Base-by-base conservation (phyloP, 2,329 filamentous ascomycete genomes). In the Acrodontium crateriforme region DNA sequence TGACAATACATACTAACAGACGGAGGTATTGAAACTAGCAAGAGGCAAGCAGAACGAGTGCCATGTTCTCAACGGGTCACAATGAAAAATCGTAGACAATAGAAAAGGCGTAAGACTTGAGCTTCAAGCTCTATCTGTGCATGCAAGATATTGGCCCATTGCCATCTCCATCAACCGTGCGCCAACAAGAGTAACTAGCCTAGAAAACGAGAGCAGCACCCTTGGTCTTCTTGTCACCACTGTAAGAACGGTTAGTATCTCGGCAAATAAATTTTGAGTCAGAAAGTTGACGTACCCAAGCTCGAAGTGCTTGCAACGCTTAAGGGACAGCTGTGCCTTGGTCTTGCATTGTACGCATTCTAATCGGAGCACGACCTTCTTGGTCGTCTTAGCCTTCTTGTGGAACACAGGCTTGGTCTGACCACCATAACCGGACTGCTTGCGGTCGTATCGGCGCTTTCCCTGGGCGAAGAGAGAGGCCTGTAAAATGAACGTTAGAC, bases 191-290 rank as follows among this genome's bases (percentile, higher is more conserved):
- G 31, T 38, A 30, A 65, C 55, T 59, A 65, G 71, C 68, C 78
- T 93, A 98, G 76, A 98, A 98, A 57, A 98, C 89, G 59, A 98
- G 77, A 66, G 89, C 89, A 55, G 89, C 89, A 79, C 89, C 89
- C 84, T 98, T 98, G 56, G 89, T 98, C 83, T 98, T 98, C 85
- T 98, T 98, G 79, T 98, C 89, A 76, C 89, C 89, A 78, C 89
- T 92, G 52, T 54, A 36, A 40, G 12, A 28, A 37, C 44, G 40
- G 37, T 35, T 32, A 27, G 53, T 70, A 58, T 70, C 9, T 12
- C 62, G 42, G 54, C 46, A 28, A 28, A 16, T 17, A 10, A 7
- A 18, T 3, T 24, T 10, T 29, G 24, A n/a, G 11, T 11, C 11
- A 2, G 12, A 7, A 12, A 6, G 19, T 38, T 20, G 41, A 74